Evolutionary conservation across 345 rosid species (phyloP).

Genomic region (Citrus trifoliata): DNA sequence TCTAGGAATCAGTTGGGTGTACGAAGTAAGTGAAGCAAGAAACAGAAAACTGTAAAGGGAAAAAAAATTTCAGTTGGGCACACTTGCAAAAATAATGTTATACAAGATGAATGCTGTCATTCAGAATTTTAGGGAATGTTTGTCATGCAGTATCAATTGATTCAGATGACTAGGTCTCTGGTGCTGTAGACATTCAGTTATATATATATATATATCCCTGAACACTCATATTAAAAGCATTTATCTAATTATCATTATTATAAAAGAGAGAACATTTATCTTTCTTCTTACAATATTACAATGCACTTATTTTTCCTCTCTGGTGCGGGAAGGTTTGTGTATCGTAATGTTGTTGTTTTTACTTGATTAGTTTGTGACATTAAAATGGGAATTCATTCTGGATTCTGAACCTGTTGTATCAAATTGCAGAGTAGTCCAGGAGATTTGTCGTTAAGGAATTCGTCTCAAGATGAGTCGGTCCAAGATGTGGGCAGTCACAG

Average conservation of each 20-base stretch:
- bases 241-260: background rate
- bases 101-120: background rate
- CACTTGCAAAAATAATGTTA: background rate
- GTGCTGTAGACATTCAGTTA: background rate
- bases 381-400: background rate
- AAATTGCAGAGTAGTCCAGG: conserved; percentile 38
- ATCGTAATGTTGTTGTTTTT: background rate
- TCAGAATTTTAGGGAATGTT: background rate
- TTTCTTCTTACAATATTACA: background rate
- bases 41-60: background rate
- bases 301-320: background rate
- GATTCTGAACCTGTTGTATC: conserved; percentile 17
- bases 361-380: background rate
- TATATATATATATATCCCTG: too few species aligned
- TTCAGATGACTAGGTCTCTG: background rate
- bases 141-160: background rate
- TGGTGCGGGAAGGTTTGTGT: background rate
- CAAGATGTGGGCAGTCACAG: conserved; percentile 24
- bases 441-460: conserved; percentile 14
- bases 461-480: conserved; percentile 23
- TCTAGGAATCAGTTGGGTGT: background rate
- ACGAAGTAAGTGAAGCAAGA: background rate
- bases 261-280: background rate
- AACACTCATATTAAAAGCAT: background rate
- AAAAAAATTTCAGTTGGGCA: background rate